Evolutionary conservation across 352 stramenopile genomes (phyloP), one percentile per base, ranked within the genome.

Genomic region (Globisporangium splendens): DNA sequence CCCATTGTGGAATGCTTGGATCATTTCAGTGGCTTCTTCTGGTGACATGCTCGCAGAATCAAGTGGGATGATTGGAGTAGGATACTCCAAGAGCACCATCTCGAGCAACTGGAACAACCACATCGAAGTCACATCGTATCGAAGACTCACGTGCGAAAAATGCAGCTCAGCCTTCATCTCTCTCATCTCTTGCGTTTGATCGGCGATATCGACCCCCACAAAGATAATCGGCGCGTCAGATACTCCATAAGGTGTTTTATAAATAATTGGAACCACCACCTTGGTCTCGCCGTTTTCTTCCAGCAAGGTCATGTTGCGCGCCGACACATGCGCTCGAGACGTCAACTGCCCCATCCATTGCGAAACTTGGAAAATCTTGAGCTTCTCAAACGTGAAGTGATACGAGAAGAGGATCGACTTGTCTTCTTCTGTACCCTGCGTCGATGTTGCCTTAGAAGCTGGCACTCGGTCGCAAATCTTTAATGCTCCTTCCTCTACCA

Each of bases 81-180:
- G 86, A 44, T 95, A 95, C 62, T 91, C 83, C 56, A 93, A 76
- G 47, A 95, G 52, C 42, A 94, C 28, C 50, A 94, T 73, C 41
- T 91, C 77, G 5, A 90, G 66, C 60, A 92, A 71, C 60, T 91
- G 76, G 22, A 88, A 72, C 33, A 93, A 62, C 84, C 86, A 95
- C 61, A 86, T 91, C 12, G 86, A 93, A 3, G 72, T 68, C 42
- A 91, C 83, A 28, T 94, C 82, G 59, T 93, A 93, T 20, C 86
- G 80, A 56, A 90, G 69, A 59, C 81, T 94, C 21, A 91, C 62
- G 54, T 95, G 83, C 38, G 86, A 95, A 31, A 93, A 69, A 38
- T 95, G 83, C n/a, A 95, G 61, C 35, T 93, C 84, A 1, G 93
- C 77, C 60, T 90, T 93, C 73, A 93, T 94, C 47, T 95, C 86